phyloP scores from a whole-genome alignment of 768 basidiomycete species.

The Lactarius evosmus region DNA sequence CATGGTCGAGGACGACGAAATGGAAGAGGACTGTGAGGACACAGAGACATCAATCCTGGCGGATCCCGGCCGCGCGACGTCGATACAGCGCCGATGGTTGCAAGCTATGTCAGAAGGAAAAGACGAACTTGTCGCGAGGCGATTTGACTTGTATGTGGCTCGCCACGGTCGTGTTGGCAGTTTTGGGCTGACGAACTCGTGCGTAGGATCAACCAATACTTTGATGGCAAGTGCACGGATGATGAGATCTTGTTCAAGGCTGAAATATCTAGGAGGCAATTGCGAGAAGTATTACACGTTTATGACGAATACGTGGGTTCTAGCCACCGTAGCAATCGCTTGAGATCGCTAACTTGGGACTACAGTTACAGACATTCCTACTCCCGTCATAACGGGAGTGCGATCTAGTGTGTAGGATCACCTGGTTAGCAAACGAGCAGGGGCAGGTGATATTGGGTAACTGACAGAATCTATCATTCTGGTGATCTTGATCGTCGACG shows the following conservation, averaged over 20 bases:
- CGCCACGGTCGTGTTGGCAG: background rate
- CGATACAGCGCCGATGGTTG: conserved; percentile 77
- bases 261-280: conserved; percentile 77
- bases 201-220: conserved; percentile 82
- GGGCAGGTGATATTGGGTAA: background rate
- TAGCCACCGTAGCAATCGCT: background rate
- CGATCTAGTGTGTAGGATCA: background rate
- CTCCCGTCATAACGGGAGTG: conserved; percentile 38
- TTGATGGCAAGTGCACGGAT: conserved; percentile 87
- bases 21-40: conserved; percentile 45
- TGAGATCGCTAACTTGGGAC: conserved; percentile 4
- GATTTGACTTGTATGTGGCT: conserved; percentile 70
- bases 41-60: conserved; percentile 65
- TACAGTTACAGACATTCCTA: conserved; percentile 45
- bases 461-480: background rate
- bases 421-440: background rate
- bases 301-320: conserved; percentile 83
- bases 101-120: conserved; percentile 88
- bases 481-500: conserved; percentile 15
- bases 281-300: conserved; percentile 77
- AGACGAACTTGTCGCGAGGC: conserved; percentile 59
- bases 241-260: conserved; percentile 93
- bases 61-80: conserved; percentile 79
- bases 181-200: background rate
- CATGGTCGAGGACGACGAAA: conserved; percentile 38